Conservation (phyloP, 2,329 filamentous ascomycete genomes). For the Magnaporthiopsis incrustans region DNA sequence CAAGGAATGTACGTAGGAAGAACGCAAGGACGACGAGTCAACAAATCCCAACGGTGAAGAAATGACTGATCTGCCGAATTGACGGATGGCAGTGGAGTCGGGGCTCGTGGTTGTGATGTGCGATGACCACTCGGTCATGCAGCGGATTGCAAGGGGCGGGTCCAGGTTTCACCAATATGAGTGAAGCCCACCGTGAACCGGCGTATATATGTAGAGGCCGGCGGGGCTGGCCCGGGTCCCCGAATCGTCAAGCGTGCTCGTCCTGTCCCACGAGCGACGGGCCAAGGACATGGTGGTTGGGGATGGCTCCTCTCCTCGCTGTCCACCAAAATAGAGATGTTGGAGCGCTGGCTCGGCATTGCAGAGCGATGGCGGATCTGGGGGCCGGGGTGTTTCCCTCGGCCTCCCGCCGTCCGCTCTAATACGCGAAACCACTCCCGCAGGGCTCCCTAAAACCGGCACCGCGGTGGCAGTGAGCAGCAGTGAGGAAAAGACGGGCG, state of each 20-base stretch:
- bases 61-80: background rate
- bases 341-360: background rate
- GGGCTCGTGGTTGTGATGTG: background rate
- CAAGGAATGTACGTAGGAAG: too few species aligned
- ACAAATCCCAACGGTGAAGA: background rate
- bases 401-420: background rate
- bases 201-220: background rate
- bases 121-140: background rate
- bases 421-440: background rate
- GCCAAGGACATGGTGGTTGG: background rate
- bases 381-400: background rate
- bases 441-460: background rate
- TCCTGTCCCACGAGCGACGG: background rate
- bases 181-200: background rate
- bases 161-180: background rate
- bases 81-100: background rate
- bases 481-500: background rate
- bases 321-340: background rate
- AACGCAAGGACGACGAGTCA: background rate
- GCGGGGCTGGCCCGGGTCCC: background rate
- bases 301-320: too few species aligned
- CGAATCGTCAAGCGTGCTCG: background rate
- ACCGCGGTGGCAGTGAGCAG: background rate
- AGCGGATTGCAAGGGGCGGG: background rate
- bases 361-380: background rate